These are phyloP conservation scores for Podila clonocystis DNA, from an alignment of 192 early-diverging fungal genomes.

Conservation along the genomic window DNA sequence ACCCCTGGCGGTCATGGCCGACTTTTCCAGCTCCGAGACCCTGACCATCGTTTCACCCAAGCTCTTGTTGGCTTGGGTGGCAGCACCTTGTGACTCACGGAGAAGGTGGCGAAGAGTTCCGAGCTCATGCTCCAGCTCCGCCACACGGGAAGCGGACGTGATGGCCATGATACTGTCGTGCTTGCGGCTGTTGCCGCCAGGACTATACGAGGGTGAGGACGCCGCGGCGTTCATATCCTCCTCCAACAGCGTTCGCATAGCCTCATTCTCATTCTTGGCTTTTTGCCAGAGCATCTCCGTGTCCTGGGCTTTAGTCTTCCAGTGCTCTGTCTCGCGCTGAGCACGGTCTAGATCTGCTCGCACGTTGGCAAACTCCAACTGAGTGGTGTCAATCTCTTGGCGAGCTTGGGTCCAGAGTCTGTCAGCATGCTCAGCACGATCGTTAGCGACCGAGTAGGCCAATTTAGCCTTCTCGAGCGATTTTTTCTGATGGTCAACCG, in stretches of 20 bases:
- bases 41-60: conserved; percentile 54
- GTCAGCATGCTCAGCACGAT: conserved; percentile 52
- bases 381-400: conserved; percentile 47
- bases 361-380: conserved; percentile 50
- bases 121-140: conserved; percentile 54
- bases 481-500: conserved; percentile 55
- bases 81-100: conserved; percentile 39
- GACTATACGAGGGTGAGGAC: conserved; percentile 15
- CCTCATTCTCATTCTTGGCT: conserved; percentile 55
- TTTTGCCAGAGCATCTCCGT: conserved; percentile 54
- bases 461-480: conserved; percentile 56
- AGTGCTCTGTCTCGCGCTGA: conserved; percentile 54
- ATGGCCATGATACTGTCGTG: conserved; percentile 52
- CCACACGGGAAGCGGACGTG: conserved; percentile 38
- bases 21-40: conserved; percentile 57
- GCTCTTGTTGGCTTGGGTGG: conserved; percentile 48
- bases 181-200: conserved; percentile 35
- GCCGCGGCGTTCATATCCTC: conserved; percentile 50
- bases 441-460: conserved; percentile 44
- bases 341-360: conserved; percentile 56
- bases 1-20: conserved; percentile 53
- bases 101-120: conserved; percentile 45
- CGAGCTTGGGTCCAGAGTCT: conserved; percentile 55
- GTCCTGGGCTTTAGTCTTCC: conserved; percentile 53
- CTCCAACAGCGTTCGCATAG: conserved; percentile 52